These are phyloP conservation scores for Jaenimonas drosophilae DNA, from an alignment of 208 protist species.

Conservation along the genomic window DNA sequence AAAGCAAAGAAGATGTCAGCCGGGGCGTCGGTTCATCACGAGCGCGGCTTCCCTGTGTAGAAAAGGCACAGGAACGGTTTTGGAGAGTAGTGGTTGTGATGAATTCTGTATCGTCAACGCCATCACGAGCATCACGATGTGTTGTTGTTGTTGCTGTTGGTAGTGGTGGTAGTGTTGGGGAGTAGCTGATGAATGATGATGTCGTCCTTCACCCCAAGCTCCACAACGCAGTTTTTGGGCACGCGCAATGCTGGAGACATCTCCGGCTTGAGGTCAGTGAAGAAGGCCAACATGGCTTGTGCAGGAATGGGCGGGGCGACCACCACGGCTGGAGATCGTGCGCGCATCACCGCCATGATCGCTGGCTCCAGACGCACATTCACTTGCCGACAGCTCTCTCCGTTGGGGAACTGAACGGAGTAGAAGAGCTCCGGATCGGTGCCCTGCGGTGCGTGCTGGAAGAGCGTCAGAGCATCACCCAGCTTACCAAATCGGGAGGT, in stretches of 20 bases:
- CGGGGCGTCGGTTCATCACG: no score
- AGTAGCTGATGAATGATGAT: conserved; percentile 66
- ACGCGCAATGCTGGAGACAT: conserved; percentile 54
- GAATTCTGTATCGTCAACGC: no score
- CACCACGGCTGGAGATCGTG: conserved; percentile 67
- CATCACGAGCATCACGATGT: no score
- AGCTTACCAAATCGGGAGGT: conserved; percentile 18
- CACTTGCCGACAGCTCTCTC: conserved; percentile 80
- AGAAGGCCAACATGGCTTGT: conserved; percentile 66
- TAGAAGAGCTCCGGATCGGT: conserved; percentile 48
- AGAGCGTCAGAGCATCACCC: conserved; percentile 21
- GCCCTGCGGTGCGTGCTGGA: conserved; percentile 29
- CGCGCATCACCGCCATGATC: conserved; percentile 81
- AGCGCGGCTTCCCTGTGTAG: no score
- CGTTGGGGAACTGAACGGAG: conserved; percentile 76
- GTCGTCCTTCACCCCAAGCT: conserved; percentile 66
- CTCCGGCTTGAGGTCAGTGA: conserved; percentile 69
- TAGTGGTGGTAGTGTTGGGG: no score
- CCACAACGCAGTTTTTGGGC: conserved; percentile 54
- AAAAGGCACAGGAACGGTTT: no score
- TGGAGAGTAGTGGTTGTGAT: no score
- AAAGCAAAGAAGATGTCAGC: no score
- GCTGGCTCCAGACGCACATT: conserved; percentile 78
- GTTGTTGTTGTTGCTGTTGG: no score
- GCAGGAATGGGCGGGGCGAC: conserved; percentile 56